phyloP scores from a whole-genome alignment of 108 stramenopile genomes.

The Tribonema minus region DNA sequence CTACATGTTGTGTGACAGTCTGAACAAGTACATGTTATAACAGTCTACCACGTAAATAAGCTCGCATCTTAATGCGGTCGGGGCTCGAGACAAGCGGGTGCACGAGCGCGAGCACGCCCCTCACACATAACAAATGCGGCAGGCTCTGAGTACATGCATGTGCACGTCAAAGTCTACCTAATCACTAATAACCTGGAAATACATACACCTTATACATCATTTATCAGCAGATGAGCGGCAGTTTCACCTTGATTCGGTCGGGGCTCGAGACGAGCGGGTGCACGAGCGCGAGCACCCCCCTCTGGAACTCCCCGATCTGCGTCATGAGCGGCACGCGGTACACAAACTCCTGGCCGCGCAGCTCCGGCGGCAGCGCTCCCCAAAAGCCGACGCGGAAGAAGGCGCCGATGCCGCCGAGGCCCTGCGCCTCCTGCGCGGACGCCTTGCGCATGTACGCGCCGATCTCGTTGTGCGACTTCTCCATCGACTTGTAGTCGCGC shows the following conservation, averaged over 20 bases:
- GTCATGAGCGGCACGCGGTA: constrained; percentile 36
- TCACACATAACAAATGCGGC: too few relatives aligned
- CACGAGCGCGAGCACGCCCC: constrained; percentile 9
- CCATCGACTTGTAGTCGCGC: constrained; percentile 43
- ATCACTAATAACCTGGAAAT: background rate
- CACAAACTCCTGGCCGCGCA: constrained; percentile 32
- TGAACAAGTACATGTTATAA: too few relatives aligned
- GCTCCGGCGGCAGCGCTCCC: constrained; percentile 28
- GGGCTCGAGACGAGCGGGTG: constrained; percentile 13
- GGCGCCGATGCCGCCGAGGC: constrained; percentile 15
- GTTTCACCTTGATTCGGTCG: too few relatives aligned
- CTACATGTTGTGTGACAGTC: too few relatives aligned
- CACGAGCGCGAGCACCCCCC: constrained; percentile 10
- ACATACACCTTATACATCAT: too few relatives aligned
- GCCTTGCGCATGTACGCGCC: constrained; percentile 29
- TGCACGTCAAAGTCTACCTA: background rate
- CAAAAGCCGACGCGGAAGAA: constrained; percentile 38
- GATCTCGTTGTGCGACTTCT: constrained; percentile 33
- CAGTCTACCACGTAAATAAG: too few relatives aligned
- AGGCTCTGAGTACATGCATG: too few relatives aligned
- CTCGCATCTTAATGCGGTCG: too few relatives aligned
- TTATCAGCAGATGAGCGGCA: background rate
- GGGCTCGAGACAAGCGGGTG: constrained; percentile 13
- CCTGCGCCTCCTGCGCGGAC: constrained; percentile 33
- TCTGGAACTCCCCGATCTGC: constrained; percentile 33